These are phyloP conservation scores for Hirschfeldia incana DNA, from an alignment of 345 rosid genomes.

Conservation along the genomic window DNA sequence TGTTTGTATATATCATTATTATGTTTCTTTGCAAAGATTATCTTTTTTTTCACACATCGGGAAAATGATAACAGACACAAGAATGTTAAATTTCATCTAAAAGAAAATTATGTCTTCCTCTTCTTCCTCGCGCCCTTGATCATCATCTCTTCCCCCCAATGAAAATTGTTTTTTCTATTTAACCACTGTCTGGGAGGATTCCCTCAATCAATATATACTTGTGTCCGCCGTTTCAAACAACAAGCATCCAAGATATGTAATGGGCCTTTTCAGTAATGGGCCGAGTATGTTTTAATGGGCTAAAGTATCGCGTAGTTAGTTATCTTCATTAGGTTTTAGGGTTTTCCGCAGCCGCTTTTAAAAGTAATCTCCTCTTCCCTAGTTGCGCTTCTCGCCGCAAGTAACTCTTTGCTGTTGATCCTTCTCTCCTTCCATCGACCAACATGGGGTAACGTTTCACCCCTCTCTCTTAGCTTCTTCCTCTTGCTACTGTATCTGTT, in stretches of 20 bases:
- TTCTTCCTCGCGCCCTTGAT: too few relatives aligned
- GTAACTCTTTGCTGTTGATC: conserved; percentile 10
- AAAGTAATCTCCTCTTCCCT: neutral
- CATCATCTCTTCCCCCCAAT: too few relatives aligned
- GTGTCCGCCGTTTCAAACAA: neutral
- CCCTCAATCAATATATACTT: too few relatives aligned
- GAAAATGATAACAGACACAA: neutral
- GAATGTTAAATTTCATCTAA: neutral
- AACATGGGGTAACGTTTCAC: conserved; percentile 36
- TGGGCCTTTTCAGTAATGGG: conserved; percentile 12
- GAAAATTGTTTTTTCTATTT: too few relatives aligned
- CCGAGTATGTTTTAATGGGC: neutral
- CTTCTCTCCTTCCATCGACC: conserved; percentile 22
- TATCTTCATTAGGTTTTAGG: conserved; percentile 14
- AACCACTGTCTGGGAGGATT: too few relatives aligned
- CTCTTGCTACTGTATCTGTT: neutral
- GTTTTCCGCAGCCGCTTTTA: conserved; percentile 32
- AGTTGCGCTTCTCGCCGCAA: neutral
- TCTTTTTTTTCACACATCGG: neutral
- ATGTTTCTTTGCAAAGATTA: neutral
- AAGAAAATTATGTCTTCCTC: too few relatives aligned
- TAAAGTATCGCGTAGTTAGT: neutral
- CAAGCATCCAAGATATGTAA: neutral
- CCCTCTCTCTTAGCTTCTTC: conserved; percentile 8
- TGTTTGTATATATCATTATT: conserved; percentile 25